A percentile compares a stretch with the other conserved stretches of the same genome.
These are phyloP conservation scores for Moelleriella libera DNA, from an alignment of 2,329 filamentous ascomycete genomes.

Conservation along the genomic window DNA sequence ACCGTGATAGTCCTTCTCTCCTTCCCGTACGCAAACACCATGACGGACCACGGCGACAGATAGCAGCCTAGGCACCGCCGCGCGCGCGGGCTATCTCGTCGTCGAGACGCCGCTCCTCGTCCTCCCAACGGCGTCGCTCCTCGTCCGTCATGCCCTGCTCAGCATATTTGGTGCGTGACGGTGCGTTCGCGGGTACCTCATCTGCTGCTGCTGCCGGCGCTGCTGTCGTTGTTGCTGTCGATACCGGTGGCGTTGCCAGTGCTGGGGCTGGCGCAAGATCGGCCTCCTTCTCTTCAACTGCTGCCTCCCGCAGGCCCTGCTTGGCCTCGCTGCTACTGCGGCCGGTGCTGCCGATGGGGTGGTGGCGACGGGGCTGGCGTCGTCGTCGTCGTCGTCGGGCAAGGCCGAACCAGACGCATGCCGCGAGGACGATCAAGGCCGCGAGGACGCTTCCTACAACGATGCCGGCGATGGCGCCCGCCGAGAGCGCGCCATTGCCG, in stretches of 20 bases:
- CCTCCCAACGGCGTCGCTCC: conserved; percentile 26
- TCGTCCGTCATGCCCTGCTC: conserved; percentile 47
- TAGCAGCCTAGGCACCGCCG: conserved; percentile 17
- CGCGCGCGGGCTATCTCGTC: conserved; percentile 28
- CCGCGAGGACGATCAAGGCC: conserved; percentile 23
- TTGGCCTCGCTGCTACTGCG: not conserved
- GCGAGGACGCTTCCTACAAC: conserved; percentile 24
- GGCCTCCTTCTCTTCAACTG: no score
- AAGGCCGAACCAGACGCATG: conserved; percentile 27
- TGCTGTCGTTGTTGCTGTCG: not conserved
- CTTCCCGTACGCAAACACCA: not conserved
- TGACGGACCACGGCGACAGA: not conserved
- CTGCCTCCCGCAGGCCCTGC: conserved; percentile 3
- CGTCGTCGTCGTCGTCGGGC: conserved; percentile 24
- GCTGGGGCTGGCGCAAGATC: conserved; percentile 6
- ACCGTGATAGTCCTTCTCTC: no score
- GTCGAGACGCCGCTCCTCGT: conserved; percentile 43
- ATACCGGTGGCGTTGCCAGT: no score
- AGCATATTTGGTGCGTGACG: conserved; percentile 31
- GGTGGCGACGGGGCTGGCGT: conserved; percentile 28
- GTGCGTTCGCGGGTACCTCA: not conserved
- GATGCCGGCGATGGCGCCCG: conserved; percentile 32
- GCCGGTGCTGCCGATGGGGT: conserved; percentile 1
- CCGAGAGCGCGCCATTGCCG: conserved; percentile 14
- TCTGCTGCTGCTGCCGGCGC: not conserved